These are phyloP conservation scores for Ichthyophthirius multifiliis DNA, from an alignment of 169 alveolate species.

Conservation along the genomic window DNA sequence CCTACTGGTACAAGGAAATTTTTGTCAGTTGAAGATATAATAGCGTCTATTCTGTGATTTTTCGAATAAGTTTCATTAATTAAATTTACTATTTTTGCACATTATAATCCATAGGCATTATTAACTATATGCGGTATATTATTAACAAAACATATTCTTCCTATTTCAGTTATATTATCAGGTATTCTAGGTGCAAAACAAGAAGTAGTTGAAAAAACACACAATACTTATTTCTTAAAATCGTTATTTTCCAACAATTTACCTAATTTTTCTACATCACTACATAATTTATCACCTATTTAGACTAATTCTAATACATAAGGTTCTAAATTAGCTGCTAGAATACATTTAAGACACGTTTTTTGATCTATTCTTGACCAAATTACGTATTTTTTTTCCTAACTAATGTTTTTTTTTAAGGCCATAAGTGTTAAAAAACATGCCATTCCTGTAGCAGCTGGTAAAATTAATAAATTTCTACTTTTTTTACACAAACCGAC, in stretches of 20 bases:
- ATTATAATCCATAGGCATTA: conserved; percentile 89
- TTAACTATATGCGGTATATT: conserved; percentile 78
- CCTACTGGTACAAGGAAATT: conserved; percentile 93
- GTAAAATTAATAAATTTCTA: conserved; percentile 59
- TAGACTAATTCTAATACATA: conserved; percentile 56
- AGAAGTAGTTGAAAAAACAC: conserved; percentile 79
- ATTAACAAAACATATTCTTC: conserved; percentile 61
- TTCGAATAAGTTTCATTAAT: conserved; percentile 60
- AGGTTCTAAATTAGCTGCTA: conserved; percentile 74
- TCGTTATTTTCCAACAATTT: conserved; percentile 39
- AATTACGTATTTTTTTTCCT: conserved; percentile 77
- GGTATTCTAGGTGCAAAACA: conserved; percentile 90
- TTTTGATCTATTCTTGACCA: conserved; percentile 89
- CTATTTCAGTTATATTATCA: conserved; percentile 75
- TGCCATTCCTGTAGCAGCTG: conserved; percentile 92
- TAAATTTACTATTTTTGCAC: conserved; percentile 68
- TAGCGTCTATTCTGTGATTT: conserved; percentile 76
- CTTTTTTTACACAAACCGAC: conserved; percentile 52
- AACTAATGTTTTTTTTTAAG: conserved; percentile 50
- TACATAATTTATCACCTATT: conserved; percentile 51
- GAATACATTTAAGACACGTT: conserved; percentile 86
- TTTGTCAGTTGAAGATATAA: conserved; percentile 86
- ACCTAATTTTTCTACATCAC: conserved; percentile 65
- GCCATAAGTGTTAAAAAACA: conserved; percentile 67
- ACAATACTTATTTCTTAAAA: conserved; percentile 59